phyloP scores from a whole-genome alignment of 352 stramenopile species.

The Phytophthora melonis region DNA sequence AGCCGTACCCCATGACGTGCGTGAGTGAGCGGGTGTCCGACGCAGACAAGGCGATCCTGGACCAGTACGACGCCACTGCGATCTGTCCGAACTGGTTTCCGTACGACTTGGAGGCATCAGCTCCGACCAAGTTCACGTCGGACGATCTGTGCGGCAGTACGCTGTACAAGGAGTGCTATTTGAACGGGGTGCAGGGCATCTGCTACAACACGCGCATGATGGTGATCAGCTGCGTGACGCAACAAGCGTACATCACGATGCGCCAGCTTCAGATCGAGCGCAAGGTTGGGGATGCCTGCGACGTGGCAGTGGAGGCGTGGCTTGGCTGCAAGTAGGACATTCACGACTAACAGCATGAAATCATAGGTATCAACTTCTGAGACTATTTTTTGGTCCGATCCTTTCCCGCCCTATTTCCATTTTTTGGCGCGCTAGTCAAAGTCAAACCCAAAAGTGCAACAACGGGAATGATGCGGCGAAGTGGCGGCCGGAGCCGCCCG shows the following conservation, averaged over 20 bases:
- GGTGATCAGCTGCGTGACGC: slow-evolving; percentile 48
- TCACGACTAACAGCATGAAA: not conserved
- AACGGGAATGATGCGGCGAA: slow-evolving; percentile 7
- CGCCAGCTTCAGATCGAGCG: slow-evolving; percentile 45
- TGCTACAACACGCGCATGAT: slow-evolving; percentile 60
- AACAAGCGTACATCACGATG: slow-evolving; percentile 37
- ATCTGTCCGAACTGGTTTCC: slow-evolving; percentile 32
- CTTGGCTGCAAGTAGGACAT: slow-evolving; percentile 38
- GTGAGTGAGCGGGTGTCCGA: slow-evolving; percentile 23
- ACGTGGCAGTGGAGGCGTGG: slow-evolving; percentile 43
- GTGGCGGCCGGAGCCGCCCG: slow-evolving; percentile 4
- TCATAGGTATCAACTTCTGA: not conserved
- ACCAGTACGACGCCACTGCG: slow-evolving; percentile 10
- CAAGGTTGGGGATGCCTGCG: slow-evolving; percentile 38
- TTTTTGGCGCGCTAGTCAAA: not conserved
- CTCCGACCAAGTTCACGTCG: slow-evolving; percentile 30
- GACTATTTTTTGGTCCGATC: not conserved
- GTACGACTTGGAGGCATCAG: slow-evolving; percentile 32
- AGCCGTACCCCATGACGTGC: slow-evolving; percentile 38
- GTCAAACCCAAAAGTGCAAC: no score
- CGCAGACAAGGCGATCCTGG: slow-evolving; percentile 30
- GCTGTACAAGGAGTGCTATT: slow-evolving; percentile 43
- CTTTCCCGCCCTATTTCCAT: not conserved
- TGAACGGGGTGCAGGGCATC: slow-evolving; percentile 40
- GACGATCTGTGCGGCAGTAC: slow-evolving; percentile 42